phyloP scores from a whole-genome alignment of 768 basidiomycete species.

The Lentinula raphanica region DNA sequence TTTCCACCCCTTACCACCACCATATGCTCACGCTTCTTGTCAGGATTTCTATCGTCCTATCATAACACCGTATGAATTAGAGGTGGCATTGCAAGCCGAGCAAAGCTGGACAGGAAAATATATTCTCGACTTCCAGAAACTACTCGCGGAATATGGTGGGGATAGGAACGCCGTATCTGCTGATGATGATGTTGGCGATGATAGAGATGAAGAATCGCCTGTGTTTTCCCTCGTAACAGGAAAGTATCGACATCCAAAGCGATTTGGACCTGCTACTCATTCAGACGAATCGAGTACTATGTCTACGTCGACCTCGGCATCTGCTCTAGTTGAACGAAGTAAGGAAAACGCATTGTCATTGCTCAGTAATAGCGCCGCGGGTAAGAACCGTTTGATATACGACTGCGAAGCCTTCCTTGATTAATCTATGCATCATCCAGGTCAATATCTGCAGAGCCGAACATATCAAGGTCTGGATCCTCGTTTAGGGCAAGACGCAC shows the following conservation, averaged over 20 bases:
- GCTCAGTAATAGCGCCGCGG: conserved; percentile 65
- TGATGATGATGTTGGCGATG: conserved; percentile 20
- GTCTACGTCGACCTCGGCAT: conserved; percentile 17
- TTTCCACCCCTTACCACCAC: not conserved
- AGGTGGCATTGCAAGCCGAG: conserved; percentile 68
- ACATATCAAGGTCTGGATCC: conserved; percentile 80
- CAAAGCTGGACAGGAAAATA: conserved; percentile 74
- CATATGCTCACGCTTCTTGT: not conserved
- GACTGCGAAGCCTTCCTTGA: conserved; percentile 2
- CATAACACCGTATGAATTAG: conserved; percentile 88
- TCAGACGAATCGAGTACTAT: conserved; percentile 11
- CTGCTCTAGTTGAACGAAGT: conserved; percentile 56
- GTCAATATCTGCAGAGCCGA: conserved; percentile 66
- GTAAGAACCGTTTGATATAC: conserved; percentile 39
- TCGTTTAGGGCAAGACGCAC: conserved; percentile 70
- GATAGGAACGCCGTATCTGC: not conserved
- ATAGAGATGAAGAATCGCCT: conserved; percentile 61
- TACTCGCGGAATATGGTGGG: conserved; percentile 28
- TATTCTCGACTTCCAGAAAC: conserved; percentile 67
- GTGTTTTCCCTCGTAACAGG: conserved; percentile 86
- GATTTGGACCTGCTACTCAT: conserved; percentile 47
- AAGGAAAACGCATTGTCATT: conserved; percentile 54
- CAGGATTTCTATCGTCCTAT: conserved; percentile 91
- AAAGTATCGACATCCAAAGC: conserved; percentile 73
- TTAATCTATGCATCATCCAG: too few relatives aligned